Evolutionary conservation across 495 filamentous ascomycete species (phyloP), one percentile per base, ranked within the genome.

Genomic region (Penicillium argentinense): DNA sequence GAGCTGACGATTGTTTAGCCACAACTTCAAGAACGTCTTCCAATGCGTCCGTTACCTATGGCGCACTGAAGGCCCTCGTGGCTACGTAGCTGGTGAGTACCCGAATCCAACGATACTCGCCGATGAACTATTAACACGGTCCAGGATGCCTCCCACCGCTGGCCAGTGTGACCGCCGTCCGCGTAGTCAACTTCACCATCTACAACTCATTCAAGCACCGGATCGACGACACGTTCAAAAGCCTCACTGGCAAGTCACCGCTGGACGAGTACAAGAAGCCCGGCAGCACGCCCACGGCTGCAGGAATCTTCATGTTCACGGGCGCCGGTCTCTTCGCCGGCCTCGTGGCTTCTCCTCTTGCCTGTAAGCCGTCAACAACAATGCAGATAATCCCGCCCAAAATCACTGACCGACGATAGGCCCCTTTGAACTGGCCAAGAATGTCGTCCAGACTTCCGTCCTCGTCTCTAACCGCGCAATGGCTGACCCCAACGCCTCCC

Each of bases 381-480:
- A 1, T 16, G 9, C 6, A 24, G 3, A 26, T 25, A 23, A 14
- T n/a, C 30, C 21, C 18, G 25, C 2, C 16, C 11, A 24, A 11
- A 21, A 7, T 36, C 9, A 41, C 16, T 26, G 12, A 30, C 19
- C 2, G 32, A 4, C 12, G 14, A 36, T 30, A 95, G 89, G 89
- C 61, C 91, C 91, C 19, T 96, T 97, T 62, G 91, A 97, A 68
- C 74, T 97, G 51, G 93, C 91, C 21, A 97, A 97, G 69, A 78
- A 96, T 41, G 92, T 87, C 44, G 89, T 91, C 11, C 91, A 97
- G 63, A 76, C 93, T 9, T 91, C 91, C 0, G 84, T 93, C n/a
- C 68, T 96, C 49, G 83, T 95, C 74, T 85, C 78, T 4, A 77
- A 82, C 24, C 73, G 81, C 28, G 82, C 85, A 37, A 79, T 81